These are phyloP conservation scores for Yamadazyma sp. DNA, from an alignment of 805 yeast species.

Conservation along the genomic window DNA sequence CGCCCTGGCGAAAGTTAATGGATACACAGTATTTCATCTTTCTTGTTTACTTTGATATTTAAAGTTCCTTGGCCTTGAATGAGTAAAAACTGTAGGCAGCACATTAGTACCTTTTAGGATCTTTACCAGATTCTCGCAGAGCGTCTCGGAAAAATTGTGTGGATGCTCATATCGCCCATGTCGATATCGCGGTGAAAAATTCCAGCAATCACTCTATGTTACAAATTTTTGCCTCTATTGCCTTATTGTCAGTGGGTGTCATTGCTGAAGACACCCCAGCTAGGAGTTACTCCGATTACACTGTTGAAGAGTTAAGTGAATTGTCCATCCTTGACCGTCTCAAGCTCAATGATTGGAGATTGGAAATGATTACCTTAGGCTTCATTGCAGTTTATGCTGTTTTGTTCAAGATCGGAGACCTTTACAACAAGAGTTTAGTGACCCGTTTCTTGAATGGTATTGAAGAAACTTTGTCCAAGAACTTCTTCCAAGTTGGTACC, in stretches of 20 bases:
- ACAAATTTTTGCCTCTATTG: conserved; percentile 8
- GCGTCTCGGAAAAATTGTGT: too few relatives aligned
- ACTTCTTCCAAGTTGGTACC: conserved; percentile 80
- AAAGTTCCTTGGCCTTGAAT: too few relatives aligned
- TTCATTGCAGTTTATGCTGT: conserved; percentile 50
- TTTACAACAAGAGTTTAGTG: conserved; percentile 57
- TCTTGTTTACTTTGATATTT: too few relatives aligned
- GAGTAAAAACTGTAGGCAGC: too few relatives aligned
- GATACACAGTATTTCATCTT: too few relatives aligned
- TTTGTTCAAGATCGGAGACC: conserved; percentile 58
- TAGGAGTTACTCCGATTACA: conserved; percentile 23
- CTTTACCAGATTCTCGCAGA: too few relatives aligned
- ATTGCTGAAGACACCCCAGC: conserved; percentile 8
- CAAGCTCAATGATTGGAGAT: conserved; percentile 66
- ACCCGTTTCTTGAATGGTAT: conserved; percentile 51
- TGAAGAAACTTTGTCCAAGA: conserved; percentile 53
- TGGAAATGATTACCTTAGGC: conserved; percentile 60
- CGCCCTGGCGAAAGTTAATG: too few relatives aligned
- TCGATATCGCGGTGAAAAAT: conserved; percentile 7
- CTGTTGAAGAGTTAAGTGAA: conserved; percentile 54
- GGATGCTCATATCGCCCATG: conserved; percentile 4
- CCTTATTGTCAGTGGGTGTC: conserved; percentile 8
- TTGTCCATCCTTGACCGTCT: conserved; percentile 63
- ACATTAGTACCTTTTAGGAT: too few relatives aligned
- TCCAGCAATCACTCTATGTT: conserved; percentile 8